phyloP scores from a whole-genome alignment of 1,139 yeast genomes.

The Blastobotrys apis region DNA sequence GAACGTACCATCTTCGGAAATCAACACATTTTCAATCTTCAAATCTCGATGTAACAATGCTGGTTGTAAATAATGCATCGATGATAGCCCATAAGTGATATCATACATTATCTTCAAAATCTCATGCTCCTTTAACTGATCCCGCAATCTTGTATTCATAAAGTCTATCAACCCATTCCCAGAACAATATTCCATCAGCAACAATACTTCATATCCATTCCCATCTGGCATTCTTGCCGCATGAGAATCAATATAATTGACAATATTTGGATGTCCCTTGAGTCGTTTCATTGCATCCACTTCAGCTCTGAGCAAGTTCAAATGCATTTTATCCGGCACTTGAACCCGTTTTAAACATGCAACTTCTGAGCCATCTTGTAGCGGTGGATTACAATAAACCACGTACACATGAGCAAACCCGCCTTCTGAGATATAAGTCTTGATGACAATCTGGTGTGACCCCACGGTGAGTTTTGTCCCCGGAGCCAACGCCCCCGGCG shows the following conservation, averaged over 20 bases:
- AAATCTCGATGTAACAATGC: slow-evolving; percentile 90
- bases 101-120: slow-evolving; percentile 79
- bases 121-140: slow-evolving; percentile 77
- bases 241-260: slow-evolving; percentile 88
- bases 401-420: slow-evolving; percentile 80
- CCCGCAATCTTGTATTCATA: slow-evolving; percentile 85
- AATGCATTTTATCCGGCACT: slow-evolving; percentile 68
- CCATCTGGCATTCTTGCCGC: slow-evolving; percentile 61
- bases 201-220: slow-evolving; percentile 69
- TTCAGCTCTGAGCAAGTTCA: slow-evolving; percentile 65
- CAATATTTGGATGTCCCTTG: slow-evolving; percentile 72
- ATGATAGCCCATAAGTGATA: slow-evolving; percentile 74
- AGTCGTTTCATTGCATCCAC: slow-evolving; percentile 81
- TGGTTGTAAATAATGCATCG: slow-evolving; percentile 79
- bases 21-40: slow-evolving; percentile 89
- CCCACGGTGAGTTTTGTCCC: slow-evolving; percentile 67
- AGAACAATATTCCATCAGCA: slow-evolving; percentile 85
- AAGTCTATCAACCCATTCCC: slow-evolving; percentile 84
- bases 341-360: slow-evolving; percentile 71
- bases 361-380: slow-evolving; percentile 27
- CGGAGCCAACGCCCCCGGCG: slow-evolving; percentile 56
- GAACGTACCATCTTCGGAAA: slow-evolving; percentile 65
- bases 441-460: slow-evolving; percentile 54
- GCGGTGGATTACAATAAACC: slow-evolving; percentile 50
- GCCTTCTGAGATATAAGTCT: slow-evolving; percentile 61